Evolutionary conservation across 1,284 basidiomycete species (phyloP).

Genomic region (Phaffia rhodozyma): DNA sequence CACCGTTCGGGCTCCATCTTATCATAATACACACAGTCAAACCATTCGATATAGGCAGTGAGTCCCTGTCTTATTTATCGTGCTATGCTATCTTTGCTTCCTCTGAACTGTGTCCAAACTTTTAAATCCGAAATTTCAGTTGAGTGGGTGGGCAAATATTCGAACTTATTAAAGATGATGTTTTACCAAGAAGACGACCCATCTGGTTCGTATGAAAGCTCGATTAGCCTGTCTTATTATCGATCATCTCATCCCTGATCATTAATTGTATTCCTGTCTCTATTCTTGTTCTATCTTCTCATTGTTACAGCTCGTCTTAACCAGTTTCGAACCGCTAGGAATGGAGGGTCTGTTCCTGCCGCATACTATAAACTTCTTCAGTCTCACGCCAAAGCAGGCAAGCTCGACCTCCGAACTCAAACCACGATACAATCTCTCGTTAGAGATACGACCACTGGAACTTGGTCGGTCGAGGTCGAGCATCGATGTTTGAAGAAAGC

Average conservation of each 20-base stretch:
- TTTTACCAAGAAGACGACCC: slow-evolving; percentile 9
- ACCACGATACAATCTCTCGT: neutral
- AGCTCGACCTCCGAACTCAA: slow-evolving; percentile 2
- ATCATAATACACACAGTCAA: neutral
- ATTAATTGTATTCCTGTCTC: too few relatives aligned
- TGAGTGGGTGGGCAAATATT: slow-evolving; percentile 5
- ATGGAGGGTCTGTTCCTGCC: neutral
- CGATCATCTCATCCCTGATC: too few relatives aligned
- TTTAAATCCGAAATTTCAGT: neutral
- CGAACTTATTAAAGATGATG: slow-evolving; percentile 2
- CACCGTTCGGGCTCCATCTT: neutral
- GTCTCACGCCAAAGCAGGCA: neutral
- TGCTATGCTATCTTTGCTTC: too few relatives aligned
- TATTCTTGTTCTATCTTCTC: neutral
- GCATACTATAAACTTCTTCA: slow-evolving; percentile 9
- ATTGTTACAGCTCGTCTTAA: neutral
- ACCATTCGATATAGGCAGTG: slow-evolving; percentile 7
- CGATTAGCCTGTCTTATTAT: too few relatives aligned
- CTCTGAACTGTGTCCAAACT: neutral
- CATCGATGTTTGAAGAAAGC: slow-evolving; percentile 2
- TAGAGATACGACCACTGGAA: too few relatives aligned
- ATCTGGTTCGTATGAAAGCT: neutral
- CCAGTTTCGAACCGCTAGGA: neutral
- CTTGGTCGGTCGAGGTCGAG: slow-evolving; percentile 5
- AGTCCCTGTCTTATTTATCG: neutral